Percentiles rank a stretch among this genome's conserved stretches.
Evolutionary conservation across 352 stramenopile species (phyloP).

Genomic region (Phytophthora uliginosa): DNA sequence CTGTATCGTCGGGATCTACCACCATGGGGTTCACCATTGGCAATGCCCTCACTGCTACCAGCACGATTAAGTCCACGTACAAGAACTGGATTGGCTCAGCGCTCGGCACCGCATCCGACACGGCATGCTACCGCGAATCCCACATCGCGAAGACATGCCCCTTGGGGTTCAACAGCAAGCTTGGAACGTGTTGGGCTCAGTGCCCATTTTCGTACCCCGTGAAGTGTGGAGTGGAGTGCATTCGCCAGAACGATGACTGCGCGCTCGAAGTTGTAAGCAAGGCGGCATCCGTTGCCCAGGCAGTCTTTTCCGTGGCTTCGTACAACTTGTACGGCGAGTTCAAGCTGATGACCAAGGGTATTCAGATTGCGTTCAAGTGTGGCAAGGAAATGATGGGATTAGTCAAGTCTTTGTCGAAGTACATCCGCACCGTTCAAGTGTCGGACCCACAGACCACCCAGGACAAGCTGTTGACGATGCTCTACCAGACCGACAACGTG

Average conservation of each 20-base stretch:
- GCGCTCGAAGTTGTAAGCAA: conserved; percentile 45
- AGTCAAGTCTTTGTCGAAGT: conserved; percentile 45
- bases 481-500: conserved; percentile 60
- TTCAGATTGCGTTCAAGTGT: conserved; percentile 49
- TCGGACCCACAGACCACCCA: conserved; percentile 35
- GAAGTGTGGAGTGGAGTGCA: conserved; percentile 52
- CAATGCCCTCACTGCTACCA: conserved; percentile 28
- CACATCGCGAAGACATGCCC: conserved; percentile 46
- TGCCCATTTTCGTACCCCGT: conserved; percentile 51
- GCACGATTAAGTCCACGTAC: conserved; percentile 40
- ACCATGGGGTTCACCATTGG: conserved; percentile 13
- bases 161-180: conserved; percentile 35
- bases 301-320: conserved; percentile 35
- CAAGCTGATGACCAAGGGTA: conserved; percentile 38
- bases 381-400: conserved; percentile 49
- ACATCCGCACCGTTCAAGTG: conserved; percentile 45
- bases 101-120: conserved; percentile 25
- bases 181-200: conserved; percentile 52
- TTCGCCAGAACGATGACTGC: conserved; percentile 59
- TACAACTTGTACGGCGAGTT: conserved; percentile 41
- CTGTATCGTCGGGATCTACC: not conserved
- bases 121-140: conserved; percentile 47
- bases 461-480: conserved; percentile 46
- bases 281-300: conserved; percentile 31
- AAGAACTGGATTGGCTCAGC: conserved; percentile 47